Conservation (phyloP, 2,329 filamentous ascomycete species). For the Tolypocladium paradoxum region DNA sequence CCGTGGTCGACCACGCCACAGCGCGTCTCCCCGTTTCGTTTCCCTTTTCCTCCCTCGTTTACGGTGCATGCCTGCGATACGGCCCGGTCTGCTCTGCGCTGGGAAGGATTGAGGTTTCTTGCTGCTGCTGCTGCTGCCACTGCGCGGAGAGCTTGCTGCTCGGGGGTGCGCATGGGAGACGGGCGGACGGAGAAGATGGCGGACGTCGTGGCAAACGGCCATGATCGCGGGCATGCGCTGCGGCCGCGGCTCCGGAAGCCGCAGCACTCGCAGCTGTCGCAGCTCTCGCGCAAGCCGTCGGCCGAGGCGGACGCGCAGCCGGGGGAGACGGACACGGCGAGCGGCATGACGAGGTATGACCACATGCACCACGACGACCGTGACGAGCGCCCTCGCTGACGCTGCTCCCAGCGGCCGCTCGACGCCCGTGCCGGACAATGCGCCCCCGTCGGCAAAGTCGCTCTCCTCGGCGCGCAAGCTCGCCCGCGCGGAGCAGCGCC, state of each 20-base stretch:
- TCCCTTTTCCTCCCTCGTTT: background rate
- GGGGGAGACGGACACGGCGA: conserved; percentile 23
- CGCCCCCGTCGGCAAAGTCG: conserved; percentile 81
- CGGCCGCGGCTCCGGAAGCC: conserved; percentile 41
- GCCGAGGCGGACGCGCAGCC: conserved; percentile 20
- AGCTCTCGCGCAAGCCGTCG: conserved; percentile 27
- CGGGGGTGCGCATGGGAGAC: too few species aligned
- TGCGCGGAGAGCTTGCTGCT: too few species aligned
- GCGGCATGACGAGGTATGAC: conserved; percentile 31
- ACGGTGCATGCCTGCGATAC: too few species aligned
- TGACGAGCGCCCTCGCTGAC: background rate
- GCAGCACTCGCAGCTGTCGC: conserved; percentile 34
- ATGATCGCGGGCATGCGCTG: conserved; percentile 29
- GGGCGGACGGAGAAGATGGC: conserved; percentile 2
- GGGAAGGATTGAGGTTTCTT: background rate
- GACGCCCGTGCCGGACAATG: conserved; percentile 77
- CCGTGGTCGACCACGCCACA: background rate
- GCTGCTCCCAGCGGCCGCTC: conserved; percentile 55
- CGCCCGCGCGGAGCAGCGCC: conserved; percentile 67
- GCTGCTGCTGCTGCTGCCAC: too few species aligned
- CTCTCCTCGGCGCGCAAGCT: conserved; percentile 79
- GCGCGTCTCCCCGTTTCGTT: background rate
- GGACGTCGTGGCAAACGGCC: conserved; percentile 16
- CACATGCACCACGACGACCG: background rate
- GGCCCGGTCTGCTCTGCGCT: background rate